phyloP scores from a whole-genome alignment of 257 asterid genomes.

The Solanum medicagineum region DNA sequence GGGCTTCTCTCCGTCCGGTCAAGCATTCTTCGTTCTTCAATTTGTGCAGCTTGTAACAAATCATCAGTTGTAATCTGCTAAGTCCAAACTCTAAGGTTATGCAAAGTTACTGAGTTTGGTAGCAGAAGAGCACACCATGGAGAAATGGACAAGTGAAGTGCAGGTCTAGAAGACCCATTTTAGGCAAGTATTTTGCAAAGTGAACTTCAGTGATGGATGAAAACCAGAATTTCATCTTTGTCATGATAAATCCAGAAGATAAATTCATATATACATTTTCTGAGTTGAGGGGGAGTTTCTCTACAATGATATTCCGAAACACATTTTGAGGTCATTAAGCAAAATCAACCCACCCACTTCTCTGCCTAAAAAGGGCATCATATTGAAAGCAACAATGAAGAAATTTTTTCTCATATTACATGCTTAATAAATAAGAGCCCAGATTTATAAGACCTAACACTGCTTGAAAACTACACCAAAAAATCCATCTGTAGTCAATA shows the following conservation, averaged over 20 bases:
- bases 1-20: constrained; percentile 89
- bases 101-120: not conserved
- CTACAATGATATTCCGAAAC: not conserved
- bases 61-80: constrained; percentile 89
- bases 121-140: not conserved
- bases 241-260: not conserved
- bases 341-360: not conserved
- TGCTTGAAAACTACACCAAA: not conserved
- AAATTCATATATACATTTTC: not conserved
- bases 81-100: not conserved
- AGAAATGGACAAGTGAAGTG: not conserved
- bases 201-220: not conserved
- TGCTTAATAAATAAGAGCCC: not conserved
- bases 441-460: not conserved
- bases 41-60: constrained; percentile 95
- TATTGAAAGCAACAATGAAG: not conserved
- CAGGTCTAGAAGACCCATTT: not conserved
- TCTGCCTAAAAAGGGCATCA: not conserved
- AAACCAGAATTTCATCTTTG: not conserved
- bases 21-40: constrained; percentile 89
- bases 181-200: not conserved
- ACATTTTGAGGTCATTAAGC: not conserved
- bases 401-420: not conserved
- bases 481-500: not conserved
- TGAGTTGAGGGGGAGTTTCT: not conserved